A percentile compares a stretch with the other conserved stretches of the same genome.
phyloP scores from a whole-genome alignment of 177 flowering plant genomes.

The Vitis hybrid region DNA sequence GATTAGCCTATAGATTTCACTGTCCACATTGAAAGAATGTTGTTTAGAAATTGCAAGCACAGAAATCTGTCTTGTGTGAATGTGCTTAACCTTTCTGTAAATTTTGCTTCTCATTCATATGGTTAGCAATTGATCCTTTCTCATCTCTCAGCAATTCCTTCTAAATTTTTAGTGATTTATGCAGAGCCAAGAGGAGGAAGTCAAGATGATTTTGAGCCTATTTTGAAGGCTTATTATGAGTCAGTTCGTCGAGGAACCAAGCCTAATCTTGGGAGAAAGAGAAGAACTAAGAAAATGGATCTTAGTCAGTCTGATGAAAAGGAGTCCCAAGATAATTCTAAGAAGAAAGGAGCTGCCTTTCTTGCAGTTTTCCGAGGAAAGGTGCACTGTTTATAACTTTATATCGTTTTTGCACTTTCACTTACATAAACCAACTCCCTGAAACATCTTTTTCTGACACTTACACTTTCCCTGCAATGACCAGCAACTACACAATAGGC shows the following conservation, averaged over 20 bases:
- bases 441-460: neutral
- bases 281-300: constrained; percentile 43
- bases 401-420: no score
- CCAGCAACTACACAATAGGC: no score
- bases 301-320: constrained; percentile 16
- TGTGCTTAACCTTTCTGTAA: no score
- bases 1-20: no score
- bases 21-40: no score
- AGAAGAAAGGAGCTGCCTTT: constrained; percentile 71
- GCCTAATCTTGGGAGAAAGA: constrained; percentile 42
- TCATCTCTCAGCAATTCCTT: no score
- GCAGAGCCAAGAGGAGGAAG: constrained; percentile 90
- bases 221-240: constrained; percentile 72
- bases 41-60: no score
- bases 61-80: no score
- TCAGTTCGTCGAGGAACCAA: constrained; percentile 39
- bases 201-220: constrained; percentile 73
- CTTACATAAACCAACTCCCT: neutral
- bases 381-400: constrained; percentile 34
- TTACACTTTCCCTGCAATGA: no score
- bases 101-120: neutral
- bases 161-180: constrained; percentile 3
- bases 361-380: constrained; percentile 99
- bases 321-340: constrained; percentile 20
- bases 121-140: neutral